phyloP scores from a whole-genome alignment of 495 filamentous ascomycete species.

The Annulohypoxylon stygium region DNA sequence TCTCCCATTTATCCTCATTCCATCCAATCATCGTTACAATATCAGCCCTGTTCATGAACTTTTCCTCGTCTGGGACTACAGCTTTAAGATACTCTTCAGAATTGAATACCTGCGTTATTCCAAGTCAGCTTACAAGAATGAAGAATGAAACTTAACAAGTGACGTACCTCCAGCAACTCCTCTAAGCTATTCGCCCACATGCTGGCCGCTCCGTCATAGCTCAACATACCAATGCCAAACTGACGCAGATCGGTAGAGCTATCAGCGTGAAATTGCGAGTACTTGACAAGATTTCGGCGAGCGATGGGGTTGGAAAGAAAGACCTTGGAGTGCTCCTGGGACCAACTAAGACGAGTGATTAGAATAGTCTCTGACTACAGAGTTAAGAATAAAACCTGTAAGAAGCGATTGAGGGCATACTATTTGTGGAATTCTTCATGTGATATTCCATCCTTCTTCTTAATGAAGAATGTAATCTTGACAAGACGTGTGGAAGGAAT shows the following conservation, averaged over 20 bases:
- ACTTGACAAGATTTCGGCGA: conserved; percentile 35
- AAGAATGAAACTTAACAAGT: background rate
- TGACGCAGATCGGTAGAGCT: conserved; percentile 7
- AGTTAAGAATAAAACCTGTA: background rate
- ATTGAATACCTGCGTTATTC: conserved; percentile 6
- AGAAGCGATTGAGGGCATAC: conserved; percentile 4
- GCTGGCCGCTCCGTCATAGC: conserved; percentile 24
- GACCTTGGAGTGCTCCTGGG: conserved; percentile 15
- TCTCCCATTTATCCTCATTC: conserved; percentile 31
- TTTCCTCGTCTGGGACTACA: conserved; percentile 26
- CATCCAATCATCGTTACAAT: conserved; percentile 20
- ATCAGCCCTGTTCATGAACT: conserved; percentile 14
- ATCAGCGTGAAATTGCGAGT: conserved; percentile 39
- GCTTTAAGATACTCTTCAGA: conserved; percentile 21
- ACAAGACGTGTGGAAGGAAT: background rate
- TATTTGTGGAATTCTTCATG: conserved; percentile 27
- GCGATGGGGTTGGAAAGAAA: conserved; percentile 33
- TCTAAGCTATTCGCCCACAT: conserved; percentile 28
- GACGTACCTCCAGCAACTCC: conserved; percentile 18
- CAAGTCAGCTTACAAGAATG: background rate
- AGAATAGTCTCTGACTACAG: background rate
- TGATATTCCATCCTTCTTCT: conserved; percentile 14
- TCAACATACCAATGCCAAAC: background rate
- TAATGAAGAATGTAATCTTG: conserved; percentile 19
- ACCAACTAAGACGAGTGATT: conserved; percentile 21